A percentile compares a stretch with the other conserved stretches of the same genome.
Conservation (phyloP, 192 early-diverging fungal genomes). For the Diversispora eburnea region DNA sequence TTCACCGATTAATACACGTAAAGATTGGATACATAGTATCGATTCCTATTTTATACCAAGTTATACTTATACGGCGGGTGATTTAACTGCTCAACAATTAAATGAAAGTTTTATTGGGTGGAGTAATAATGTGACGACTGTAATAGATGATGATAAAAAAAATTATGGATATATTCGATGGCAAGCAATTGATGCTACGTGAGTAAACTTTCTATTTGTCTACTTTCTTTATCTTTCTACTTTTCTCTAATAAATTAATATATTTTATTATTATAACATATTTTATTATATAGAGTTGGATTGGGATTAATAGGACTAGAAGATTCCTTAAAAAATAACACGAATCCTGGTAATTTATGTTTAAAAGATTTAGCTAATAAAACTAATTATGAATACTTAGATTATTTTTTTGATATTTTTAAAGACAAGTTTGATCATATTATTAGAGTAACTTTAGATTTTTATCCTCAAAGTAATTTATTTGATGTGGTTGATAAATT, state of each 20-base stretch:
- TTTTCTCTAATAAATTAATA: too few species aligned
- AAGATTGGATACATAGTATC: constrained; percentile 35
- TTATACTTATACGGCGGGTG: constrained; percentile 30
- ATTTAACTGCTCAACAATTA: constrained; percentile 24
- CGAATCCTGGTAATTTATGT: too few species aligned
- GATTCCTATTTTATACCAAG: constrained; percentile 35
- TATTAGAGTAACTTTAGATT: too few species aligned
- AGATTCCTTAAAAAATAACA: neutral
- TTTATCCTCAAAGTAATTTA: constrained; percentile 39
- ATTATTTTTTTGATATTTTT: constrained; percentile 30
- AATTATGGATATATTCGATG: constrained; percentile 24
- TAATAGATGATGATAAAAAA: constrained; percentile 27
- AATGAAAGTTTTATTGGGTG: constrained; percentile 32
- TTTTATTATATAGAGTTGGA: neutral
- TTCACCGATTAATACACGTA: too few species aligned
- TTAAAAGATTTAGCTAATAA: too few species aligned
- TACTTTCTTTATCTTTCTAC: too few species aligned
- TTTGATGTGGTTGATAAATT: constrained; percentile 32
- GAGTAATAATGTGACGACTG: neutral
- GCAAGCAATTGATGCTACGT: constrained; percentile 45
- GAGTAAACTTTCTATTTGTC: neutral
- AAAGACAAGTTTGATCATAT: constrained; percentile 33
- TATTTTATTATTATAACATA: neutral
- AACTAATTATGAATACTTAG: constrained; percentile 31
- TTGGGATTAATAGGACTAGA: neutral